phyloP scores from a whole-genome alignment of 805 yeast species.

The Candida silvatica region DNA sequence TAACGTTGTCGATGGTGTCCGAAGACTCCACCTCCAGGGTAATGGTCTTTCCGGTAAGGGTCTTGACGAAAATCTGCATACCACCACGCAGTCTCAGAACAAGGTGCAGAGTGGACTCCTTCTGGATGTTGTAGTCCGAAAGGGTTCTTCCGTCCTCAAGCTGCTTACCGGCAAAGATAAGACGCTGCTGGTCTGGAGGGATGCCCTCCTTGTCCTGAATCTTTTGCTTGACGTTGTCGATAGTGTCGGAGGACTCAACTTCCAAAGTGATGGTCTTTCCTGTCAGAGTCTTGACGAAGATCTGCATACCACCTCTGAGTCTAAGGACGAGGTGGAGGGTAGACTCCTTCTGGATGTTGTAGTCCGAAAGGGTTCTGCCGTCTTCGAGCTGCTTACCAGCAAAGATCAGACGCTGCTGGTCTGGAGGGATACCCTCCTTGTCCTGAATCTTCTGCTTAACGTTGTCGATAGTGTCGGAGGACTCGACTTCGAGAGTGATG shows the following conservation, averaged over 20 bases:
- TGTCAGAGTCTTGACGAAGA: constrained; percentile 43
- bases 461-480: constrained; percentile 95
- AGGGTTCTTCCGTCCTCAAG: constrained; percentile 78
- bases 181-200: constrained; percentile 37
- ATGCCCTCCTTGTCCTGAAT: constrained; percentile 36
- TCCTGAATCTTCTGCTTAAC: constrained; percentile 96
- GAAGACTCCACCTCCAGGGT: constrained; percentile 97
- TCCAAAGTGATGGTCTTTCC: constrained; percentile 14
- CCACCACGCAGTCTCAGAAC: constrained; percentile 88
- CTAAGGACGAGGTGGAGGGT: constrained; percentile 93
- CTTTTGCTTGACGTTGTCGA: constrained; percentile 72
- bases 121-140: constrained; percentile 64
- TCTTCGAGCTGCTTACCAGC: constrained; percentile 98
- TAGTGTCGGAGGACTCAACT: constrained; percentile 77
- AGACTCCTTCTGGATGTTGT: constrained; percentile 98
- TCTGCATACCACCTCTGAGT: constrained; percentile 94
- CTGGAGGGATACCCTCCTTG: constrained; percentile 97
- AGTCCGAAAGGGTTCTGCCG: constrained; percentile 93
- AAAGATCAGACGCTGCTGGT: constrained; percentile 93
- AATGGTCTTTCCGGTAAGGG: constrained; percentile 55
- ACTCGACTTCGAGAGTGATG: constrained; percentile 90
- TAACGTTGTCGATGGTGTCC: constrained; percentile 95
- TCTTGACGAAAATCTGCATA: constrained; percentile 52
- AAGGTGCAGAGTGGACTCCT: constrained; percentile 57
- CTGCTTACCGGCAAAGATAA: constrained; percentile 39